A percentile compares a stretch with the other conserved stretches of the same genome.
phyloP scores from a whole-genome alignment of 225 moss, liverwort and hornwort genomes.

The Pseudisothecium myosuroides region DNA sequence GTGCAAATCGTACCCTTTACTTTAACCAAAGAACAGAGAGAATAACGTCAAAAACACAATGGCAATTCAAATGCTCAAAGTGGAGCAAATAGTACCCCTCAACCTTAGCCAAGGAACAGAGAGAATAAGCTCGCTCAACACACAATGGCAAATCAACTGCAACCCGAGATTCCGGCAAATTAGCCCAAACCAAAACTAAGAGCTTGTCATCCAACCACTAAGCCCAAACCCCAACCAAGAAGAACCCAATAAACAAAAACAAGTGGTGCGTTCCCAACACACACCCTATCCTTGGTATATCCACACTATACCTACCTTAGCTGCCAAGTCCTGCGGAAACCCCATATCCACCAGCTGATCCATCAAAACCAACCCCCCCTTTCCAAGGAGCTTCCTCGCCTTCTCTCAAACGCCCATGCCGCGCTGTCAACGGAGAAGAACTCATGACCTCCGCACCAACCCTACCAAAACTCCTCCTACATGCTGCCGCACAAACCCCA shows the following conservation, averaged over 20 bases:
- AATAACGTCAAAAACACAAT: not conserved
- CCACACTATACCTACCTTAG: slow-evolving; percentile 29
- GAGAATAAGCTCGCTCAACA: not conserved
- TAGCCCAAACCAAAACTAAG: not conserved
- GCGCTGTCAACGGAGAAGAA: not conserved
- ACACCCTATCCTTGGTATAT: not conserved
- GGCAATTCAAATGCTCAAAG: not conserved
- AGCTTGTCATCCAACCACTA: not conserved
- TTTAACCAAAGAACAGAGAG: not conserved
- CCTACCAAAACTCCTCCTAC: too few relatives aligned
- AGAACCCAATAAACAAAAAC: not conserved
- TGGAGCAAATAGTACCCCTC: not conserved
- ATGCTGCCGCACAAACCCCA: not conserved
- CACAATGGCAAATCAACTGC: not conserved
- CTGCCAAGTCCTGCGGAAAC: slow-evolving; percentile 45
- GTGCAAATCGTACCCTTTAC: not conserved
- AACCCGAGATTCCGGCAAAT: not conserved
- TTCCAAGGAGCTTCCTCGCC: not conserved
- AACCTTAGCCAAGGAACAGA: not conserved
- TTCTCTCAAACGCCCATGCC: not conserved
- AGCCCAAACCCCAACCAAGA: not conserved
- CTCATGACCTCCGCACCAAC: slow-evolving; percentile 6
- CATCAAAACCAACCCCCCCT: slow-evolving; percentile 6
- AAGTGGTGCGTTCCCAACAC: not conserved
- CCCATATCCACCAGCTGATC: slow-evolving; percentile 47